Evolutionary conservation across 2,329 filamentous ascomycete species (phyloP), one percentile per base, ranked within the genome.

Genomic region (Albophoma yamanashiensis): DNA sequence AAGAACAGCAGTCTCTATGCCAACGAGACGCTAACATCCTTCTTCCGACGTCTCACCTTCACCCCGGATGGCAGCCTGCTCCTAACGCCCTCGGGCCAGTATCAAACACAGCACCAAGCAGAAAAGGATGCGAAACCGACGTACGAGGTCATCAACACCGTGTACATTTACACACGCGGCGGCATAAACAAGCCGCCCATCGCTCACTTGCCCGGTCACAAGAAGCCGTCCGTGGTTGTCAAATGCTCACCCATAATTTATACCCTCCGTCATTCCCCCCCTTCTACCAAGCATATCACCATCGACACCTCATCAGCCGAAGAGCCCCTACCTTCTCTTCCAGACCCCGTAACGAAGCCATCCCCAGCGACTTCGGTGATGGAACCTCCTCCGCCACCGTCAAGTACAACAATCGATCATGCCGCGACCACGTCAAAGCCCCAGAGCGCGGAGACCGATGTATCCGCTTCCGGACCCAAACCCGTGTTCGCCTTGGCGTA

Each of bases 181-280:
- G 94, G 94, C 31, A 91, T 99, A 69, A 97, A 97, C 76, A 97
- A 95, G 72, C 92, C 94, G 1, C 94, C 94, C 2, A 89, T 97
- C 60, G 92, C 93, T 8, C 94, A 97, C 74, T 81, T 99, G 8
- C 94, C 94, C 0, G 94, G 94, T 1, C 93, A 97, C 75, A 99
- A 97, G 79, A 99, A 99, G 74, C 94, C 94, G 0, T 97, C 94
- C 0, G 91, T 99, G 14, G 94, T 92, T 1, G 91, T 99, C 62
- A 91, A 91, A 69, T 99, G 94, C 71, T 99, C 93, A 17, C 94
- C 94, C 0, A 76, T 96, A 31, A 87, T 90, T 66, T 99, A 97
- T 74, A 91, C 87, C 0, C 78, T 95, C 27, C 86, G 94, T 47
- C 85, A 89, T 67, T 76, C 79, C 0, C 75, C 82, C 0, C 85